phyloP scores from a whole-genome alignment of 306 rosid genomes.

The Hippophae rhamnoides region DNA sequence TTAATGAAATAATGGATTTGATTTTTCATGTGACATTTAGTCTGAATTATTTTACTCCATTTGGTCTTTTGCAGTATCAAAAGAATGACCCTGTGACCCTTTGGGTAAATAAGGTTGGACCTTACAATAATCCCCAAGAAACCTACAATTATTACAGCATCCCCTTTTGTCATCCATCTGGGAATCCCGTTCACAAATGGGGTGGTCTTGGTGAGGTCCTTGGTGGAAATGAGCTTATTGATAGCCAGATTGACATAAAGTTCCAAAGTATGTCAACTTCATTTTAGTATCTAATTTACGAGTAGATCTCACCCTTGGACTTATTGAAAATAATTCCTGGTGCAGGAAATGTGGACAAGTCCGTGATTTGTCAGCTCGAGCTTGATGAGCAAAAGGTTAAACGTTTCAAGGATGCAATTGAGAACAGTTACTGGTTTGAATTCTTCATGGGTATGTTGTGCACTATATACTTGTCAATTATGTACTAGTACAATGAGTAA shows the following conservation, averaged over 20 bases:
- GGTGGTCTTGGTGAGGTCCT: slow-evolving; percentile 99
- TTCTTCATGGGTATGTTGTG: slow-evolving; percentile 86
- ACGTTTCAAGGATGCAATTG: slow-evolving; percentile 91
- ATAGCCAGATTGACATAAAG: slow-evolving; percentile 74
- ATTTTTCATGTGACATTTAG: background rate
- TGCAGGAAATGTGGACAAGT: slow-evolving; percentile 71
- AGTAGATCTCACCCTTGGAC: slow-evolving; percentile 8
- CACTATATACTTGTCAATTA: background rate
- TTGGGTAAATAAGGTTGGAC: slow-evolving; percentile 99
- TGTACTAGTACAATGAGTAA: too few species aligned
- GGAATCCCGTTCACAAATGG: slow-evolving; percentile 77
- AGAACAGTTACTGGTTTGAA: slow-evolving; percentile 89
- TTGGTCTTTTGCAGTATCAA: slow-evolving; percentile 56
- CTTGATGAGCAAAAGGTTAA: slow-evolving; percentile 60
- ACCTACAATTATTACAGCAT: slow-evolving; percentile 91
- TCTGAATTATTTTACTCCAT: background rate
- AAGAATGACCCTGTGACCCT: slow-evolving; percentile 56
- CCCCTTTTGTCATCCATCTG: slow-evolving; percentile 72
- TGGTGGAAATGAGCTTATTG: slow-evolving; percentile 95
- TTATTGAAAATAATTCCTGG: slow-evolving; percentile 3
- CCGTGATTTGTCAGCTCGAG: slow-evolving; percentile 47
- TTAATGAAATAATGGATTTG: background rate
- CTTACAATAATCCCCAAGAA: slow-evolving; percentile 97
- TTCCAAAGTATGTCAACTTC: slow-evolving; percentile 44
- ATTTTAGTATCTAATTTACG: slow-evolving; percentile 11